A percentile compares a stretch with the other conserved stretches of the same genome.
Conservation (phyloP, 2,329 filamentous ascomycete species). For the Fusarium austroafricanum region DNA sequence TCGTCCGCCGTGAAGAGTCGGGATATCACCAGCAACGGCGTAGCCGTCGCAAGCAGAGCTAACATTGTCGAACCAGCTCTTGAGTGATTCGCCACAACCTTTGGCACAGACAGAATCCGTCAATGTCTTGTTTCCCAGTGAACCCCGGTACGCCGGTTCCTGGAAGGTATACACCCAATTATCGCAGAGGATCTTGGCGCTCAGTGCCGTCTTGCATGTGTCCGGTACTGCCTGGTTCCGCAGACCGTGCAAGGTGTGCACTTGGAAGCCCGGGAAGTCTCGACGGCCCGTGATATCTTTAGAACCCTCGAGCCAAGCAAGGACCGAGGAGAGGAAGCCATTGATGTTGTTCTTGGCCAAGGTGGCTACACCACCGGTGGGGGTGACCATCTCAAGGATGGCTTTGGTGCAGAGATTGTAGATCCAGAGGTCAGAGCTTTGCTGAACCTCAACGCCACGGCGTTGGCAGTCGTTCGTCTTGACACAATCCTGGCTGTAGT, state of each 20-base stretch:
- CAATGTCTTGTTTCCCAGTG: slow-evolving; percentile 1
- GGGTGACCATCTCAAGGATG: slow-evolving; percentile 30
- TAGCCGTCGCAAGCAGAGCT: slow-evolving; percentile 1
- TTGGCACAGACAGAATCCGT: slow-evolving; percentile 18
- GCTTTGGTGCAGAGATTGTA: slow-evolving; percentile 37
- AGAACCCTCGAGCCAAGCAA: slow-evolving; percentile 31
- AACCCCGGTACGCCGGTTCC: slow-evolving; percentile 6
- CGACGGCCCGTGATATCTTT: slow-evolving; percentile 19
- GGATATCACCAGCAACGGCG: neutral
- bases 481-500: slow-evolving; percentile 42
- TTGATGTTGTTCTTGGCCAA: slow-evolving; percentile 25
- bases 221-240: neutral
- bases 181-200: slow-evolving; percentile 7
- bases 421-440: slow-evolving; percentile 35
- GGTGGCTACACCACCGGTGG: slow-evolving; percentile 15
- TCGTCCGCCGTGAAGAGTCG: neutral
- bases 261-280: slow-evolving; percentile 15
- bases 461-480: slow-evolving; percentile 36
- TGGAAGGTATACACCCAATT: slow-evolving; percentile 10
- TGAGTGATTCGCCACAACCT: slow-evolving; percentile 13
- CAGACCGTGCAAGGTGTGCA: slow-evolving; percentile 1
- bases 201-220: slow-evolving; percentile 10
- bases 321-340: slow-evolving; percentile 27
- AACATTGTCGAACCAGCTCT: slow-evolving; percentile 18
- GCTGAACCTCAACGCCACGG: slow-evolving; percentile 24